Evolutionary conservation across 768 basidiomycete species (phyloP).

Genomic region (Amanita muscaria): DNA sequence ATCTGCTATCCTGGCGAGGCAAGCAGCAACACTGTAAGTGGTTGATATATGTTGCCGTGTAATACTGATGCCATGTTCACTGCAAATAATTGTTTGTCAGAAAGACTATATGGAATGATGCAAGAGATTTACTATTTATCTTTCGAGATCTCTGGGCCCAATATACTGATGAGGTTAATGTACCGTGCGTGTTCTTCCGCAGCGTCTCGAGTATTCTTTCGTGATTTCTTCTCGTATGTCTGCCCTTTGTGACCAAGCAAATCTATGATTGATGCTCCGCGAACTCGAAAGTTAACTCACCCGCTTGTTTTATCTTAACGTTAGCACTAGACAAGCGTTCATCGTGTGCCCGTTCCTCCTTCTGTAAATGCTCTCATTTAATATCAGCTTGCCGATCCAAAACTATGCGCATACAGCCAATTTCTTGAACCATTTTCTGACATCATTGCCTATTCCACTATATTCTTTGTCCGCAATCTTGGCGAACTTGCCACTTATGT

Average conservation of each 20-base stretch:
- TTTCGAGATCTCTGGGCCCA: slow-evolving; percentile 74
- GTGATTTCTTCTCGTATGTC: slow-evolving; percentile 70
- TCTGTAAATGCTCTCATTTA: slow-evolving; percentile 32
- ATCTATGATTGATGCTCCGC: neutral
- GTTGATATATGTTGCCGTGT: slow-evolving; percentile 52
- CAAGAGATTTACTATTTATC: slow-evolving; percentile 55
- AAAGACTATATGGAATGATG: neutral
- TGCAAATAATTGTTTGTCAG: slow-evolving; percentile 18
- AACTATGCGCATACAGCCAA: slow-evolving; percentile 48
- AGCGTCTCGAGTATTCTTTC: slow-evolving; percentile 59
- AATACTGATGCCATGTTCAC: slow-evolving; percentile 57
- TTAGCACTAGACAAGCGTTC: slow-evolving; percentile 60
- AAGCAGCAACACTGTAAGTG: slow-evolving; percentile 54
- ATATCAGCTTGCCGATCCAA: neutral
- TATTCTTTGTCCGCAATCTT: slow-evolving; percentile 72
- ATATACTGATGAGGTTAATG: slow-evolving; percentile 57
- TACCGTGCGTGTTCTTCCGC: slow-evolving; percentile 72
- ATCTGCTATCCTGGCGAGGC: slow-evolving; percentile 64
- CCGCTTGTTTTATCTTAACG: slow-evolving; percentile 69
- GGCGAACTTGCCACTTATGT: slow-evolving; percentile 67
- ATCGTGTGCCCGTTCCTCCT: slow-evolving; percentile 74
- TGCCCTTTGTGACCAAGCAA: slow-evolving; percentile 37
- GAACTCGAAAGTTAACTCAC: no score
- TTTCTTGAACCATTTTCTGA: slow-evolving; percentile 85
- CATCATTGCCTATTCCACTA: slow-evolving; percentile 51